Base-by-base conservation (phyloP, 1,284 basidiomycete species). In the Trametes sp. region DNA sequence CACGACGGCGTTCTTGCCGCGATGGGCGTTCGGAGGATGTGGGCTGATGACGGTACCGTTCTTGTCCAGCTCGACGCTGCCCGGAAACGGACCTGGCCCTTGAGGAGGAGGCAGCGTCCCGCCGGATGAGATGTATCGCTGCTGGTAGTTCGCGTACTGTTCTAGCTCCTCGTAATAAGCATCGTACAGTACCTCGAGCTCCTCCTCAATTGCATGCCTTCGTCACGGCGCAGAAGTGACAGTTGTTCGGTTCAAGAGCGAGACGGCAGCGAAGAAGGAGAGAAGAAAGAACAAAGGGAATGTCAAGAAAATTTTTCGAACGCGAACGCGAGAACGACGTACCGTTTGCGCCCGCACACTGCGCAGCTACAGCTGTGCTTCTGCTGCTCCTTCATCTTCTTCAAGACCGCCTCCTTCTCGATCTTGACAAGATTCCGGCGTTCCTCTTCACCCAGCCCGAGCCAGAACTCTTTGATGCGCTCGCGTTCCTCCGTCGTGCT, bases 141-240 rank as follows among this genome's bases (percentile, higher is more conserved):
- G 92, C 85, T 98, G 95, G 81, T 96, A 94, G 80, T 94, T 92
- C 78, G 96, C 96, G 86, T 98, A 98, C 82, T 93, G 90, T 86
- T 98, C 94, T 81, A 99, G 90, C 85, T 98, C 96, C 78, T 98
- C 94, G 87, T 98, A 98, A 87, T 99, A 99, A 82, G 95, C 94
- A 85, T 98, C 95, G 85, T 99, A 98, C 80, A 98, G 90, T 82
- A 96, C 94, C 84, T 98, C 95, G 78, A 99, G 90, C 84, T 99
- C 97, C 82, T 95, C 94, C 84, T 98, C 98, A 81, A 99, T 98
- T 72, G 96, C 96, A 81, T 92, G 89, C 70, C 94, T 95, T 62
- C 59, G 55, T 55, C 57, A 45, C 54, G 60, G 44, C 49, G 33
- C 46, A 60, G 14, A 49, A 65, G 59, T 69, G 70, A 62, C 38